phyloP scores from a whole-genome alignment of 2,329 filamentous ascomycete species.

The Dendrostoma leiphaemia region DNA sequence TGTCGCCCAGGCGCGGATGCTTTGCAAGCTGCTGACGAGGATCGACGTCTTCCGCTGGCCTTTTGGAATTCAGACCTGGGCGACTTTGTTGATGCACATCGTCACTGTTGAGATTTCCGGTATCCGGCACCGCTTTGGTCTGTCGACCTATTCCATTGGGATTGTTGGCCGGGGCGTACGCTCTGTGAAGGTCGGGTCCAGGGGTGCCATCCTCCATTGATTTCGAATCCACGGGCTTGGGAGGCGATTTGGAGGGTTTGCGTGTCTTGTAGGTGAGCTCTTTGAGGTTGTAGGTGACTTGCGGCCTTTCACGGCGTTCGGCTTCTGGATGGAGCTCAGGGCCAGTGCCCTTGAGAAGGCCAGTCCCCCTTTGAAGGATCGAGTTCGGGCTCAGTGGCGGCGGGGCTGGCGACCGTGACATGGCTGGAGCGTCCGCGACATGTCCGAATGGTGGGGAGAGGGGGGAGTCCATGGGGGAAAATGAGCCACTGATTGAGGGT shows the following conservation, averaged over 20 bases:
- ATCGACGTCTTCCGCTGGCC: neutral
- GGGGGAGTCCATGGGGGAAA: no score
- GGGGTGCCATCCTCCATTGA: no score
- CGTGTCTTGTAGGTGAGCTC: neutral
- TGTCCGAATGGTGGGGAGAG: no score
- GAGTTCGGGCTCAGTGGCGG: neutral
- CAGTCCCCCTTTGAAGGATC: neutral
- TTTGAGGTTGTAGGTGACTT: conserved; percentile 7
- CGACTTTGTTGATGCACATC: no score
- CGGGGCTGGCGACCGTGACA: neutral
- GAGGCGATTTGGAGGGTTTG: neutral
- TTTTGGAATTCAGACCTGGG: neutral
- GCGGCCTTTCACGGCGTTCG: neutral
- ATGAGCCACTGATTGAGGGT: no score
- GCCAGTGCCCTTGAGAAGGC: neutral
- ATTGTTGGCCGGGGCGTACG: neutral
- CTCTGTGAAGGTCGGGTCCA: neutral
- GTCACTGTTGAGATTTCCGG: no score
- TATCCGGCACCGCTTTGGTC: neutral
- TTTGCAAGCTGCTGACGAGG: neutral
- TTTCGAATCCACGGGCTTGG: no score
- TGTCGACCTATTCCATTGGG: neutral
- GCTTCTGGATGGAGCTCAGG: neutral
- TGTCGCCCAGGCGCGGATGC: neutral
- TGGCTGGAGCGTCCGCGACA: neutral